Conservation (phyloP, 208 protist species). For the Crithidia brevicula region DNA sequence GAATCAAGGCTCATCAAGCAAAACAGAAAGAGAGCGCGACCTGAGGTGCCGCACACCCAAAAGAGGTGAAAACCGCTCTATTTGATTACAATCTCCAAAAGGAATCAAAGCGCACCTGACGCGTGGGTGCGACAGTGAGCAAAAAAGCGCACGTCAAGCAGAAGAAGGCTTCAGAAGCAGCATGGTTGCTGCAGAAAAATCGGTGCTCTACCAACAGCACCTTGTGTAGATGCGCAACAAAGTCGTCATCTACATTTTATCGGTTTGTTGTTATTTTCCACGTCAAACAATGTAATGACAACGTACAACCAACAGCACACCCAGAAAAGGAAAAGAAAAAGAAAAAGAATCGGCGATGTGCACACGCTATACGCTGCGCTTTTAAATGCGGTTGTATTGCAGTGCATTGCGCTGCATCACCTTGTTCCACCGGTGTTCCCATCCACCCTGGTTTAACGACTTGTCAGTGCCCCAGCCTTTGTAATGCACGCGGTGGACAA, state of each 20-base stretch:
- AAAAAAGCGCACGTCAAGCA: too few relatives aligned
- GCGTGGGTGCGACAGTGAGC: too few relatives aligned
- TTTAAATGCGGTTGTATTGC: constrained; percentile 85
- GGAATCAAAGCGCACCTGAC: too few relatives aligned
- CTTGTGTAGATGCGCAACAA: too few relatives aligned
- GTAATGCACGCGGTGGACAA: constrained; percentile 91
- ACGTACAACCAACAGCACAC: background rate
- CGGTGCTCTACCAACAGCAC: too few relatives aligned
- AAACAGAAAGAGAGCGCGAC: background rate
- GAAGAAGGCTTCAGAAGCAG: too few relatives aligned
- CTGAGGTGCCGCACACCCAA: too few relatives aligned
- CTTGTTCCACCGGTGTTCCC: constrained; percentile 93
- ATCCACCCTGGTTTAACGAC: constrained; percentile 82
- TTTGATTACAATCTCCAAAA: too few relatives aligned
- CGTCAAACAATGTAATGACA: background rate
- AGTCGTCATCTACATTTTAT: too few relatives aligned
- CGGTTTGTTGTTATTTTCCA: background rate
- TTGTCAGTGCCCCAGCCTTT: constrained; percentile 83
- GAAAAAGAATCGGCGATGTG: background rate
- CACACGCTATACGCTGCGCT: too few relatives aligned
- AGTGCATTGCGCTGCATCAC: constrained; percentile 87
- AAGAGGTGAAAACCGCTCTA: background rate
- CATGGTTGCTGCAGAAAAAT: too few relatives aligned
- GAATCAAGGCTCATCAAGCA: background rate
- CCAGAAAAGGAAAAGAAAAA: background rate